These are phyloP conservation scores for Tilletia walkeri DNA, from an alignment of 1,284 basidiomycete genomes.

Conservation along the genomic window DNA sequence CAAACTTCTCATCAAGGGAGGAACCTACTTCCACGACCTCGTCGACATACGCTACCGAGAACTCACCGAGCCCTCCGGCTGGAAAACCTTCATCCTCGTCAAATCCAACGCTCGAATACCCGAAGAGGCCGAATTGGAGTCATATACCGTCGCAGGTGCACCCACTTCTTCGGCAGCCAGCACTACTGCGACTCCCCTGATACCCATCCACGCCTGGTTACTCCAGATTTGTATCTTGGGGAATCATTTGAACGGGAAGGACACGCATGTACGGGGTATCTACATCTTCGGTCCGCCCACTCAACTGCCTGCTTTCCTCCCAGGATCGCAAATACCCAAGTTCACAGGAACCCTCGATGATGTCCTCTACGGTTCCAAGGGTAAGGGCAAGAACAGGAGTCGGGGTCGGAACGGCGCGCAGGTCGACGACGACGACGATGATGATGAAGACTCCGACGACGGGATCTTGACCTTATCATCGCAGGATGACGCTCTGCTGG, in stretches of 20 bases:
- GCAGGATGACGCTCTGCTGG: too few species aligned
- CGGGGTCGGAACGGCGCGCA: too few species aligned
- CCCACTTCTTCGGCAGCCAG: constrained; percentile 1
- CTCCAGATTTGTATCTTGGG: constrained; percentile 85
- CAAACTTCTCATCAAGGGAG: constrained; percentile 81
- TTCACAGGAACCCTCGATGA: background rate
- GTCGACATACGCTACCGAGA: constrained; percentile 69
- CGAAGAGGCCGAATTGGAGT: constrained; percentile 65
- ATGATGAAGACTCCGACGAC: background rate
- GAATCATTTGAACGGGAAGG: constrained; percentile 97
- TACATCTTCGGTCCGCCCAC: constrained; percentile 72
- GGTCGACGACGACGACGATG: background rate
- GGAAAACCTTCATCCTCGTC: constrained; percentile 86
- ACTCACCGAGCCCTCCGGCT: constrained; percentile 86
- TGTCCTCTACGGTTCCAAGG: background rate
- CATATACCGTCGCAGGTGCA: constrained; percentile 7
- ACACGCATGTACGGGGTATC: constrained; percentile 91
- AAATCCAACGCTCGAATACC: constrained; percentile 44
- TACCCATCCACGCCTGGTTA: constrained; percentile 76
- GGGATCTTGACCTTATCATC: too few species aligned
- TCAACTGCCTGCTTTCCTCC: background rate
- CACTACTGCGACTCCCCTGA: background rate
- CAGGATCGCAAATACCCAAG: background rate
- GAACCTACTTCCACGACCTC: constrained; percentile 85
- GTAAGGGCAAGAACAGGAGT: background rate